Base-by-base conservation (phyloP, 108 stramenopile species). In the Conticribra weissflogii region DNA sequence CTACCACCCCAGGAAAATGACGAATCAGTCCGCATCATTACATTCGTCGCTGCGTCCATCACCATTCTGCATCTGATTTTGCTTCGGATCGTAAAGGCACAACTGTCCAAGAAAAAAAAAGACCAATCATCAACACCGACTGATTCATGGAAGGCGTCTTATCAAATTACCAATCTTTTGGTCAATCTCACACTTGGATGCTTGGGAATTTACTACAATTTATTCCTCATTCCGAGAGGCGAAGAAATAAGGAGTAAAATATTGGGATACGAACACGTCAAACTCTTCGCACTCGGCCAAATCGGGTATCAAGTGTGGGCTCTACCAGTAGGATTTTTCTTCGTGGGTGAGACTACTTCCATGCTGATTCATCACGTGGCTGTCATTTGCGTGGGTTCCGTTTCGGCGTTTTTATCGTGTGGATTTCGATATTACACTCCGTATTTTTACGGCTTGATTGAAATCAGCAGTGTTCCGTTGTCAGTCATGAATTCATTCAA, bases 301-400 rank as follows among this genome's bases (percentile, higher is more conserved):
- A 52, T 89, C 15, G 92, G 86, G 22, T 93, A 86, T 36, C 83
- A 93, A 28, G 23, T 90, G 9, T 93, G 89, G 89, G 85, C 85
- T 0, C 70, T 89, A 0, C 89, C 89, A 0, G 59, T 90, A 15
- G 89, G 89, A 19, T 24, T 79, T 3, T 62, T 83, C 12, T 66
- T 59, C 24, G 83, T 88, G 7, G 55, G 70, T 9, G 92, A 93
- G 76, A 52, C 70, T 16, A 63, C 49, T 8, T 61, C 80, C 36
- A 93, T 93, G 89, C 72, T 93, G 12, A 24, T 78, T 3, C 92
- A 93, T 82, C 92, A 93, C 48, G 24, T 84, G 9, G 72, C 87
- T 0, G 88, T 89, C 55, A 74, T 90, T 46, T 68, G 81, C 27
- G 78, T 85, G 2, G 59, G 76, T 0, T 45, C 62, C 25, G 54